phyloP scores from a whole-genome alignment of 2,329 filamentous ascomycete genomes.

The Colletotrichum somersetense region DNA sequence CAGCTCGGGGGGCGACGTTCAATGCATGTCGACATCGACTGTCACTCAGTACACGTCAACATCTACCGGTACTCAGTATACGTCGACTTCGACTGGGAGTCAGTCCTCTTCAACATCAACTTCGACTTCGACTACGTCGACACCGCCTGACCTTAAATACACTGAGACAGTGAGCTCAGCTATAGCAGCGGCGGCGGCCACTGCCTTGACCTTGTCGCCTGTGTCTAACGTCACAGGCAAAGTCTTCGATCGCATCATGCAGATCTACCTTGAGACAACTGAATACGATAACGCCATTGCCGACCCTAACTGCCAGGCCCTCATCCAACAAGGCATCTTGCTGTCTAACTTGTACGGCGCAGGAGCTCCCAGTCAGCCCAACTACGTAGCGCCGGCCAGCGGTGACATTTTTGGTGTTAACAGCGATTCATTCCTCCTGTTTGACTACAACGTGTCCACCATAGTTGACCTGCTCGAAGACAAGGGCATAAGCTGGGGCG shows the following conservation, averaged over 20 bases:
- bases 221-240: constrained; percentile 76
- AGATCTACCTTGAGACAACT: constrained; percentile 84
- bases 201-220: constrained; percentile 70
- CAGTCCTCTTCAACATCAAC: not conserved
- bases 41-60: too few relatives aligned
- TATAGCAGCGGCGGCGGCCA: constrained; percentile 69
- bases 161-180: constrained; percentile 57
- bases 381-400: constrained; percentile 72
- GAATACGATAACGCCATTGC: constrained; percentile 73
- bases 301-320: constrained; percentile 59
- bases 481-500: constrained; percentile 49
- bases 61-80: not conserved
- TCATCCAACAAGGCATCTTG: constrained; percentile 49
- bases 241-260: constrained; percentile 79
- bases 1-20: constrained; percentile 17
- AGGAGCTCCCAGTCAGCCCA: constrained; percentile 75
- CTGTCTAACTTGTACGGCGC: constrained; percentile 59
- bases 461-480: constrained; percentile 51
- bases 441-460: constrained; percentile 67
- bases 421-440: constrained; percentile 70
- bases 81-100: not conserved
- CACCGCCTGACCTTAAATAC: not conserved
- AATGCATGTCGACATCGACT: constrained; percentile 58
- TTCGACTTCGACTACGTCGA: not conserved
- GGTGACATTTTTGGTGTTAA: constrained; percentile 75